Conservation (phyloP, 805 yeast genomes). For the Jamesozyma lodderae region DNA sequence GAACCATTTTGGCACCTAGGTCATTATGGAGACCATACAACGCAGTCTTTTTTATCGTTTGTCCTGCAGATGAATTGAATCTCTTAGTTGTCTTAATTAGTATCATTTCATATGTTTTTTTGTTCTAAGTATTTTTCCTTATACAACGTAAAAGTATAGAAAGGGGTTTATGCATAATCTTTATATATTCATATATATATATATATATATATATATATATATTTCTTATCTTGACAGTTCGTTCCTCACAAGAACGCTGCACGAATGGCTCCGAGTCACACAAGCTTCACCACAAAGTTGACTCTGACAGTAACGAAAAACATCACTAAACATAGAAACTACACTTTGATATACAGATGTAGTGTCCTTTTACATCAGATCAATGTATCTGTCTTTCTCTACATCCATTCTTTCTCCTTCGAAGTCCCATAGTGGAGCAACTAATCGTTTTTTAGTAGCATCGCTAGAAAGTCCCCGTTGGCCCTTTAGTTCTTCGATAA, state of each 20-base stretch:
- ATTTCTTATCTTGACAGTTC: no score
- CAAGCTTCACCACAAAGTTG: no score
- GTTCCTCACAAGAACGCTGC: background rate
- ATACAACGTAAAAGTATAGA: no score
- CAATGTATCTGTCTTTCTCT: slow-evolving; percentile 27
- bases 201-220: background rate
- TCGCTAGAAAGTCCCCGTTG: background rate
- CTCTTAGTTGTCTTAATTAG: slow-evolving; percentile 16
- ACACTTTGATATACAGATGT: no score
- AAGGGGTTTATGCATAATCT: background rate
- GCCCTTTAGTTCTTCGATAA: slow-evolving; percentile 18
- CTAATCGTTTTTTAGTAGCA: background rate
- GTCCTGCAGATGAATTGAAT: slow-evolving; percentile 28
- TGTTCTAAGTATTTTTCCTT: background rate
- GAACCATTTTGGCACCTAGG: slow-evolving; percentile 84
- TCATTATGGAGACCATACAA: slow-evolving; percentile 69
- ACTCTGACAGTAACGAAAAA: slow-evolving; percentile 1
- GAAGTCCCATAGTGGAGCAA: slow-evolving; percentile 22
- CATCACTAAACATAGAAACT: no score
- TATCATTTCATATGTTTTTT: background rate
- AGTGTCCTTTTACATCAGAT: no score
- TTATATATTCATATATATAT: background rate
- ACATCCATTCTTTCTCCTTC: slow-evolving; percentile 26
- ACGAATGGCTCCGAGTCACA: no score
- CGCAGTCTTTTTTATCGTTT: slow-evolving; percentile 54